Conservation (phyloP, 345 rosid species). For the Raphanus sativus region DNA sequence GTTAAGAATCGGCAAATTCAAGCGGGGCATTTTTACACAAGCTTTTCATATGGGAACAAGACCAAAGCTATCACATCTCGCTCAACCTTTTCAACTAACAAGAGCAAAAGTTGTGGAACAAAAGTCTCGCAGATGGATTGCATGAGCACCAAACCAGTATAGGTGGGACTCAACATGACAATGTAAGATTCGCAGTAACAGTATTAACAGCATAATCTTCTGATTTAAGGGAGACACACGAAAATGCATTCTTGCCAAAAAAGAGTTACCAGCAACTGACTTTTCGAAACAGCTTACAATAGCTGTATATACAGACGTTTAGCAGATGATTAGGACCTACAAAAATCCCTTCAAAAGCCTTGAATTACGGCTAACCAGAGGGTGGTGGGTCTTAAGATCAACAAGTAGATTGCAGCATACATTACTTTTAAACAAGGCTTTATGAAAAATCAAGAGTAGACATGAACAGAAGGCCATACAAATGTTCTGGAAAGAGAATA, state of each 20-base stretch:
- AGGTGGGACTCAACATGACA: constrained; percentile 12
- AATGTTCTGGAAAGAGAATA: not conserved
- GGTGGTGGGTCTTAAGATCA: not conserved
- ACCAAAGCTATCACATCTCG: constrained; percentile 9
- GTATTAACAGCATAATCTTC: not conserved
- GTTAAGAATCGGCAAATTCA: not conserved
- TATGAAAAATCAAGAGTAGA: not conserved
- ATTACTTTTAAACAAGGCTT: not conserved
- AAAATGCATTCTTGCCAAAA: not conserved
- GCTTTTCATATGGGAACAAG: constrained; percentile 5
- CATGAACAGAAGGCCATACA: not conserved
- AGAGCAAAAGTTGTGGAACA: constrained; percentile 3
- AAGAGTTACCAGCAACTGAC: not conserved
- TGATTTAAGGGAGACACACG: not conserved
- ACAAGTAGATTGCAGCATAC: not conserved
- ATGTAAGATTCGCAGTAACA: not conserved
- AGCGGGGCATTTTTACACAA: not conserved
- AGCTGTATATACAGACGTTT: not conserved
- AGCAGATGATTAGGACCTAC: not conserved
- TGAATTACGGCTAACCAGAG: not conserved
- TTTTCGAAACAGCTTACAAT: not conserved
- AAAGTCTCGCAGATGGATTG: constrained; percentile 4
- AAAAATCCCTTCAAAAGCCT: not conserved
- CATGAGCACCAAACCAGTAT: constrained; percentile 7
- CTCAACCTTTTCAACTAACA: not conserved